Percentiles rank a stretch among this genome's conserved stretches.
phyloP scores from a whole-genome alignment of 164 flowering plant genomes.

The Nelumbo lutea region DNA sequence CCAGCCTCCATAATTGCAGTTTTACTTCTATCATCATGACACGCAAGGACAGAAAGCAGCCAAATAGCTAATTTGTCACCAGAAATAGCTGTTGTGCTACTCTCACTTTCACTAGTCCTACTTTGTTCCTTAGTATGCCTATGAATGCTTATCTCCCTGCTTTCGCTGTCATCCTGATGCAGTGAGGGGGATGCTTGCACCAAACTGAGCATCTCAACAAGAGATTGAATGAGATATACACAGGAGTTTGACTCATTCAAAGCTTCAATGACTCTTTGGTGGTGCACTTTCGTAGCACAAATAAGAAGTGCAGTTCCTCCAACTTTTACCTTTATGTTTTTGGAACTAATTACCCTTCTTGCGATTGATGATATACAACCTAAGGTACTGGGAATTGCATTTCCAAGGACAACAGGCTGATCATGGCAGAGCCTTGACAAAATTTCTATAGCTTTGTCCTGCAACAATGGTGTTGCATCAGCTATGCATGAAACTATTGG shows the following conservation, averaged over 20 bases:
- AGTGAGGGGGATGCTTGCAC: slow-evolving; percentile 18
- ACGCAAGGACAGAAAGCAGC: slow-evolving; percentile 64
- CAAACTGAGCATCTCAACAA: slow-evolving; percentile 46
- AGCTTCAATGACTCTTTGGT: slow-evolving; percentile 52
- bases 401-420: slow-evolving; percentile 52
- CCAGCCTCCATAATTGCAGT: slow-evolving; percentile 63
- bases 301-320: slow-evolving; percentile 72
- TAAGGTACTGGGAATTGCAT: slow-evolving; percentile 36
- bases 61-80: slow-evolving; percentile 55
- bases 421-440: slow-evolving; percentile 52
- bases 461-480: slow-evolving; percentile 48
- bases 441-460: slow-evolving; percentile 72
- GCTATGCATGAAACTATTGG: slow-evolving; percentile 65
- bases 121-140: slow-evolving; percentile 35
- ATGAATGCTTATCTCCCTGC: slow-evolving; percentile 39
- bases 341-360: slow-evolving; percentile 51
- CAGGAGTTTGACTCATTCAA: slow-evolving; percentile 38
- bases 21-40: slow-evolving; percentile 54
- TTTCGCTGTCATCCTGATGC: slow-evolving; percentile 20
- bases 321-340: slow-evolving; percentile 43
- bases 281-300: slow-evolving; percentile 67
- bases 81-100: slow-evolving; percentile 38
- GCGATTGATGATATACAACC: slow-evolving; percentile 57
- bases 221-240: slow-evolving; percentile 48
- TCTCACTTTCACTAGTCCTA: slow-evolving; percentile 19